phyloP scores from a whole-genome alignment of 495 filamentous ascomycete genomes.

The Lepraria neglecta region DNA sequence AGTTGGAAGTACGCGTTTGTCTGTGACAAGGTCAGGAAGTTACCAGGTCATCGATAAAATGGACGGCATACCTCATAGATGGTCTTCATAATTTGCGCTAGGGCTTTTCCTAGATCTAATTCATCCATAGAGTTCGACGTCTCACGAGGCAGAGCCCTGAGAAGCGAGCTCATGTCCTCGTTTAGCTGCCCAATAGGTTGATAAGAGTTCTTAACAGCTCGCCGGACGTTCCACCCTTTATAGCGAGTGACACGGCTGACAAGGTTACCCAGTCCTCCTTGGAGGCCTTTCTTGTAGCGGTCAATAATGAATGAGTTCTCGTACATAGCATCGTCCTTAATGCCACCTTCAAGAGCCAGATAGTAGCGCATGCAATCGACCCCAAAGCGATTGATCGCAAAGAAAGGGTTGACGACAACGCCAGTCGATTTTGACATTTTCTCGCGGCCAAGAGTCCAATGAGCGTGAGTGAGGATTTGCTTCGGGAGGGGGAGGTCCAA shows the following conservation, averaged over 20 bases:
- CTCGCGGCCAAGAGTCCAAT: conserved; percentile 82
- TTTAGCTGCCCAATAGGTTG: conserved; percentile 13
- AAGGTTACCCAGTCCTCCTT: conserved; percentile 72
- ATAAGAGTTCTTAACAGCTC: conserved; percentile 21
- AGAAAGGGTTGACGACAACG: conserved; percentile 92
- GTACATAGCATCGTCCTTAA: conserved; percentile 74
- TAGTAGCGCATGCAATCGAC: conserved; percentile 85
- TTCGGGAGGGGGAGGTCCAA: conserved; percentile 77
- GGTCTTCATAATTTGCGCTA: conserved; percentile 59
- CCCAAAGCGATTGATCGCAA: conserved; percentile 83
- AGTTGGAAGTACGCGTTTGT: conserved; percentile 64
- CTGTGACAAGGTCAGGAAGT: conserved; percentile 36
- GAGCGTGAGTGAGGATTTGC: conserved; percentile 77
- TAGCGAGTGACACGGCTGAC: conserved; percentile 59
- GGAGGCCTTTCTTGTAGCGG: conserved; percentile 71
- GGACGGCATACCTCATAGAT: conserved; percentile 45
- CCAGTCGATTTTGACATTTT: conserved; percentile 97
- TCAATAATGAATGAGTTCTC: conserved; percentile 67
- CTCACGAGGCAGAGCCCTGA: conserved; percentile 34
- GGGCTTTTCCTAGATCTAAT: conserved; percentile 55
- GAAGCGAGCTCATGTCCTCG: conserved; percentile 20
- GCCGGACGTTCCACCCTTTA: conserved; percentile 56
- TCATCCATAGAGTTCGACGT: conserved; percentile 56
- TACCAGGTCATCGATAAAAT: background rate
- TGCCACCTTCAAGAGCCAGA: conserved; percentile 67